These are phyloP conservation scores for Micractinium conductrix DNA, from an alignment of 139 green algal species.

Conservation along the genomic window DNA sequence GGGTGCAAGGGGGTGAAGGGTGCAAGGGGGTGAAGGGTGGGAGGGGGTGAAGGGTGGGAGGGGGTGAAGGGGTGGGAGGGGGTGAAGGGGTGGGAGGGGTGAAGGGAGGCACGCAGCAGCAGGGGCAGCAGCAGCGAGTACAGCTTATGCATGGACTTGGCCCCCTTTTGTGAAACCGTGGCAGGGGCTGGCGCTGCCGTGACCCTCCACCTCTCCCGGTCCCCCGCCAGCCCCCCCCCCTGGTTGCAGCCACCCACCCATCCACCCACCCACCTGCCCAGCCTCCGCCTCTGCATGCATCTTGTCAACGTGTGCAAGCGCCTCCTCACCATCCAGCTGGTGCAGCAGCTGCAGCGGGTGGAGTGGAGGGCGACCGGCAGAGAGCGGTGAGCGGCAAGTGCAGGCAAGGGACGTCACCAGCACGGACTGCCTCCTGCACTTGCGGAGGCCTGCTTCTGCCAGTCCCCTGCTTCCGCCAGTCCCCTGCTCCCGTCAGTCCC, in stretches of 20 bases:
- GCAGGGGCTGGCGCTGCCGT: too few relatives aligned
- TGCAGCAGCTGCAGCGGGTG: neutral
- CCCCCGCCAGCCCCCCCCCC: neutral
- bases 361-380: neutral
- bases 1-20: too few relatives aligned
- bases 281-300: conserved; percentile 20
- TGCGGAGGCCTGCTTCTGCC: too few relatives aligned
- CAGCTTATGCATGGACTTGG: too few relatives aligned
- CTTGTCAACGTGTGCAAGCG: neutral
- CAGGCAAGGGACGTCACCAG: too few relatives aligned
- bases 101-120: neutral
- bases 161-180: too few relatives aligned
- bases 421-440: too few relatives aligned
- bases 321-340: conserved; percentile 7
- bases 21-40: too few relatives aligned
- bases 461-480: too few relatives aligned
- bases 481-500: too few relatives aligned
- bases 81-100: neutral
- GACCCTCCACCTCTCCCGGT: too few relatives aligned
- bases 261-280: conserved; percentile 49
- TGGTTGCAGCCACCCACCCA: neutral
- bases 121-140: neutral
- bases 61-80: neutral
- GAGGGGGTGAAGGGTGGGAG: too few relatives aligned
- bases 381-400: neutral